A percentile compares a stretch with the other conserved stretches of the same genome.
Evolutionary conservation across 768 basidiomycete genomes (phyloP).

Genomic region (Amanita subjunquillea): DNA sequence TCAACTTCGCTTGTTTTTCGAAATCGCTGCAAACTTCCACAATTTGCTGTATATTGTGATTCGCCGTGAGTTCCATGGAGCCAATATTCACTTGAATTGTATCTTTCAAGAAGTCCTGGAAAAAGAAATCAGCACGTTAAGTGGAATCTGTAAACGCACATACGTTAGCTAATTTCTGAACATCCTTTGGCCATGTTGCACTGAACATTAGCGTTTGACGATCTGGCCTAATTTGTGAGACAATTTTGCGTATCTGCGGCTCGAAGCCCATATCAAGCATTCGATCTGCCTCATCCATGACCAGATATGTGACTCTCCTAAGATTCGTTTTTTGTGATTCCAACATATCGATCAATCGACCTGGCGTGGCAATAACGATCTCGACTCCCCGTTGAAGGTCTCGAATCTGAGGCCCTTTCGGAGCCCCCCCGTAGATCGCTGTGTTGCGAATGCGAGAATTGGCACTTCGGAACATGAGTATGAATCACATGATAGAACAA

Average conservation of each 20-base stretch:
- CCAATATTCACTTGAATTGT: conserved; percentile 99
- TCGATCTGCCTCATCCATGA: conserved; percentile 99
- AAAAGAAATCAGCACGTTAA: neutral
- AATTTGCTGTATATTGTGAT: conserved; percentile 94
- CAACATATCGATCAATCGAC: conserved; percentile 98
- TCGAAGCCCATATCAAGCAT: conserved; percentile 99
- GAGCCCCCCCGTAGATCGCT: conserved; percentile 97
- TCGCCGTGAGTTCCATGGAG: conserved; percentile 96
- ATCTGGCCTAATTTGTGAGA: conserved; percentile 94
- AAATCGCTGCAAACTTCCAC: conserved; percentile 96
- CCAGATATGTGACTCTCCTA: conserved; percentile 91
- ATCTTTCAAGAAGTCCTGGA: conserved; percentile 87
- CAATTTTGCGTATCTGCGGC: conserved; percentile 98
- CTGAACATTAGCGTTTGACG: conserved; percentile 99
- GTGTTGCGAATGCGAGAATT: conserved; percentile 97
- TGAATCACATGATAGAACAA: neutral
- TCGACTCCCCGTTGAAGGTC: conserved; percentile 96
- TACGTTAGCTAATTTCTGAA: conserved; percentile 92
- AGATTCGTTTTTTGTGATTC: conserved; percentile 95
- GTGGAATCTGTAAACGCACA: conserved; percentile 7
- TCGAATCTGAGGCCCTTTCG: conserved; percentile 97
- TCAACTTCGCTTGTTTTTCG: conserved; percentile 92
- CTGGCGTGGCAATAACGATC: conserved; percentile 99
- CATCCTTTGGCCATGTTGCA: conserved; percentile 99
- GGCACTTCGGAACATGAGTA: conserved; percentile 29